Percentiles rank a stretch among this genome's conserved stretches.
These are phyloP conservation scores for Teratosphaeria epicoccoides DNA, from an alignment of 2,329 filamentous ascomycete genomes.

Conservation along the genomic window DNA sequence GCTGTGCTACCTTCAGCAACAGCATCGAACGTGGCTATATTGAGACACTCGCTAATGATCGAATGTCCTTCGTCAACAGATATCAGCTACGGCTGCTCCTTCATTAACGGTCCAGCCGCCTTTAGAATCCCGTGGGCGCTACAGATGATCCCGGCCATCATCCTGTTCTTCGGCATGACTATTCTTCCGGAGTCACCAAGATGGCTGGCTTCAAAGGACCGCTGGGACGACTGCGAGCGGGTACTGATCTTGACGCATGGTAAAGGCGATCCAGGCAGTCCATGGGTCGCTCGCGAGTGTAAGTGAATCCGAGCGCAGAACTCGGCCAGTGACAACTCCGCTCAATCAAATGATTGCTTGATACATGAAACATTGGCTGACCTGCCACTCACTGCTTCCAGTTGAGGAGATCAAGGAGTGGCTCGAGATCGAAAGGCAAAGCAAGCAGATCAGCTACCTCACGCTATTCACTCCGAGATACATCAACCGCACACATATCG, in stretches of 20 bases:
- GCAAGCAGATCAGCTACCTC: slow-evolving; percentile 57
- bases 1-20: slow-evolving; percentile 46
- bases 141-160: slow-evolving; percentile 39
- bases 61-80: slow-evolving; percentile 26
- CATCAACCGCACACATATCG: slow-evolving; percentile 62
- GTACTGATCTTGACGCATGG: slow-evolving; percentile 55
- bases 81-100: slow-evolving; percentile 46
- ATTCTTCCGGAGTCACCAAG: slow-evolving; percentile 56
- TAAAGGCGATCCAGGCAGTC: slow-evolving; percentile 28
- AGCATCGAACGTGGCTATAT: too few relatives aligned
- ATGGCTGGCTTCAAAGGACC: slow-evolving; percentile 54
- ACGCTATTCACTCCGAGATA: slow-evolving; percentile 65
- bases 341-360: too few relatives aligned
- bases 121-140: slow-evolving; percentile 43
- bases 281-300: slow-evolving; percentile 56
- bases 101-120: slow-evolving; percentile 45
- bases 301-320: too few relatives aligned
- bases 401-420: slow-evolving; percentile 61
- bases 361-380: too few relatives aligned
- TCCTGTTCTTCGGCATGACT: slow-evolving; percentile 36
- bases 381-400: too few relatives aligned
- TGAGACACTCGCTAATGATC: slow-evolving; percentile 4
- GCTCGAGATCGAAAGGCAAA: slow-evolving; percentile 59
- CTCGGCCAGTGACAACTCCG: too few relatives aligned
- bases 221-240: slow-evolving; percentile 49